Percentiles rank a stretch among this genome's conserved stretches.
These are phyloP conservation scores for Mrakia hoshinonis DNA, from an alignment of 768 basidiomycete species.

Conservation along the genomic window DNA sequence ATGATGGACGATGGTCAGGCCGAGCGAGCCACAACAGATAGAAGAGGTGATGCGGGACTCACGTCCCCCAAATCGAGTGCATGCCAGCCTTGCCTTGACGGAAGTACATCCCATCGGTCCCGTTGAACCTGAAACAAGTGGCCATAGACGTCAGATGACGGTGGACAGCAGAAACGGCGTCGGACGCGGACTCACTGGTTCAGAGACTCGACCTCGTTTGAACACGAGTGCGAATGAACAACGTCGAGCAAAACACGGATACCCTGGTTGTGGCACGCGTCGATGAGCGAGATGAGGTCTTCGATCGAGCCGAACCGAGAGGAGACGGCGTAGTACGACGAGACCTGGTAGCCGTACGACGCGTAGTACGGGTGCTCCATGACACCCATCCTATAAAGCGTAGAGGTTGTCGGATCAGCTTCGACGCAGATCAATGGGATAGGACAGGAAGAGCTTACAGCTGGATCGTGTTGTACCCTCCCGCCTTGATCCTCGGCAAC, in stretches of 20 bases:
- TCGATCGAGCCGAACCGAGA: constrained; percentile 24
- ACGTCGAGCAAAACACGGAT: constrained; percentile 28
- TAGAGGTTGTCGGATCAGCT: neutral
- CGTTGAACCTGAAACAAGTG: constrained; percentile 23
- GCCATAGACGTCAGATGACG: neutral
- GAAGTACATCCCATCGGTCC: constrained; percentile 22
- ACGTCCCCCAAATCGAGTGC: constrained; percentile 30
- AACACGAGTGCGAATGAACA: constrained; percentile 28
- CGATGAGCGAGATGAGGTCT: constrained; percentile 23
- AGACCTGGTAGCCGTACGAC: constrained; percentile 29
- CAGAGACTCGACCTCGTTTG: constrained; percentile 20
- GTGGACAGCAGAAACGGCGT: neutral
- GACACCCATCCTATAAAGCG: constrained; percentile 23
- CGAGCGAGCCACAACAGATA: neutral
- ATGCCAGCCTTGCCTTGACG: neutral
- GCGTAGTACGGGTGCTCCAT: constrained; percentile 30
- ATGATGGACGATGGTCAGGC: neutral
- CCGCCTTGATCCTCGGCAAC: constrained; percentile 21
- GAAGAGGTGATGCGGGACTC: neutral
- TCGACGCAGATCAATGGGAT: neutral
- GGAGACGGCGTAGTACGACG: constrained; percentile 26
- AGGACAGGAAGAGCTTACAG: neutral
- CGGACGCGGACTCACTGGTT: constrained; percentile 1
- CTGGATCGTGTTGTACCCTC: constrained; percentile 29
- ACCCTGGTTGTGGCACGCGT: constrained; percentile 22